Evolutionary conservation across 2,329 filamentous ascomycete species (phyloP), one percentile per base, ranked within the genome.

Genomic region (Aulographum hederae): DNA sequence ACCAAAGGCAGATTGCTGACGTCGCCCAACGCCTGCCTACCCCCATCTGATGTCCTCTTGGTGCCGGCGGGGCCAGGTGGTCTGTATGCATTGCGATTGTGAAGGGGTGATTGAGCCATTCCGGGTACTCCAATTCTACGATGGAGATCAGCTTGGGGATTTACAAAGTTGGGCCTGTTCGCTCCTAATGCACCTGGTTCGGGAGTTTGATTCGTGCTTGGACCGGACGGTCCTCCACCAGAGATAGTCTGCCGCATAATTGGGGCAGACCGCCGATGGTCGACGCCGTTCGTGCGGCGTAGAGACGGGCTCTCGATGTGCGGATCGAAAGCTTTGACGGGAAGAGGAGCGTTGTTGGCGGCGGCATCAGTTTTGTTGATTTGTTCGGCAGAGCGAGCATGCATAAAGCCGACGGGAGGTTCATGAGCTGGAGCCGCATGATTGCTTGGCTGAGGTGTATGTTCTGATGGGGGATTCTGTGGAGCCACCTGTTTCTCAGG

Each of bases 271-370:
- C 70, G 75, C 15, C 58, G 72, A 46, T 91, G 81, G 45, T 94
- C 82, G 25, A 94, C 67, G 2, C 85, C 85, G 0, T 78, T 78
- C 0, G 86, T 94, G 48, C 86, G 85, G 38, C 81, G 71, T 46
- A 93, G 84, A 1, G 84, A 89, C 0, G 85, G 84, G 38, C 55
- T 60, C 31, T 63, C 60, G 10, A 47, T 55, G 32, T 63, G 53
- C 4, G 60, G 60, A 28, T 65, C 60, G 47, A 64, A 65, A 1
- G 53, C 53, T 13, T 41, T 38, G 18, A 48, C 36, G 11, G 45
- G 37, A 13, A 39, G 37, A 0, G 52, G 48, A 11, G 54, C 42
- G 33, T 52, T 38, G 3, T 45, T 32, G n/a, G 50, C 43, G 4
- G 42, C 31, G 14, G 44, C 29, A 11, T 50, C 46, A 17, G 43